Conservation (phyloP, 2,329 filamentous ascomycete species). For the Penicillium concentricum region DNA sequence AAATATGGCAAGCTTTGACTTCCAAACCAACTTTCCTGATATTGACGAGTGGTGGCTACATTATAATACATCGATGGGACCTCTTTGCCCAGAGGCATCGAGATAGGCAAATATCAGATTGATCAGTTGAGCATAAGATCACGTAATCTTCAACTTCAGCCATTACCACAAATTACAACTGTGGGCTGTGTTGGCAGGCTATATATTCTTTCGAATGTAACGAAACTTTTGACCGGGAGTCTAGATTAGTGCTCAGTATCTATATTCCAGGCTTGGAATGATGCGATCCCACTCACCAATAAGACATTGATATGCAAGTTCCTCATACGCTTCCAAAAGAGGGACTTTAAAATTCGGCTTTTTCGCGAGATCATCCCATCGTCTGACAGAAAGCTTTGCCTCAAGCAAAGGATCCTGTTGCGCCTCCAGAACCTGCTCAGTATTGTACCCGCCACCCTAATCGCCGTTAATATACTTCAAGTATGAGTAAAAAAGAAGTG, state of each 20-base stretch:
- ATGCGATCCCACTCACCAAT: conserved; percentile 1
- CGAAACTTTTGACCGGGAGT: conserved; percentile 17
- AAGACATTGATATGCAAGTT: conserved; percentile 18
- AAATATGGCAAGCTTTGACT: conserved; percentile 30
- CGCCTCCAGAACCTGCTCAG: conserved; percentile 21
- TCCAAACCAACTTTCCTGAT: conserved; percentile 27
- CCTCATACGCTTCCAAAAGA: conserved; percentile 24
- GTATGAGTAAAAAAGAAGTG: neutral
- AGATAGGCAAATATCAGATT: neutral
- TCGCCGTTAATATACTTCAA: neutral
- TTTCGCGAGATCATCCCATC: conserved; percentile 31
- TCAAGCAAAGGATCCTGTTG: conserved; percentile 28
- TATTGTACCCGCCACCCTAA: conserved; percentile 27
- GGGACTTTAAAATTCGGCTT: conserved; percentile 22
- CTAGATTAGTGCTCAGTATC: neutral
- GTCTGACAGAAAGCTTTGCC: conserved; percentile 26
- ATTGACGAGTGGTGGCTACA: conserved; percentile 22
- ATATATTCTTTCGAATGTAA: conserved; percentile 34
- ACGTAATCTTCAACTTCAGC: conserved; percentile 35
- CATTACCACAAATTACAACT: conserved; percentile 46
- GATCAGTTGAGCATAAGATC: conserved; percentile 37
- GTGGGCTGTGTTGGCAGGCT: conserved; percentile 35
- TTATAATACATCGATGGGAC: conserved; percentile 14
- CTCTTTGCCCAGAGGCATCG: neutral
- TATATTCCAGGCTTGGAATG: neutral